These are phyloP conservation scores for Carallia brachiata DNA, from an alignment of 345 rosid species.

Conservation along the genomic window DNA sequence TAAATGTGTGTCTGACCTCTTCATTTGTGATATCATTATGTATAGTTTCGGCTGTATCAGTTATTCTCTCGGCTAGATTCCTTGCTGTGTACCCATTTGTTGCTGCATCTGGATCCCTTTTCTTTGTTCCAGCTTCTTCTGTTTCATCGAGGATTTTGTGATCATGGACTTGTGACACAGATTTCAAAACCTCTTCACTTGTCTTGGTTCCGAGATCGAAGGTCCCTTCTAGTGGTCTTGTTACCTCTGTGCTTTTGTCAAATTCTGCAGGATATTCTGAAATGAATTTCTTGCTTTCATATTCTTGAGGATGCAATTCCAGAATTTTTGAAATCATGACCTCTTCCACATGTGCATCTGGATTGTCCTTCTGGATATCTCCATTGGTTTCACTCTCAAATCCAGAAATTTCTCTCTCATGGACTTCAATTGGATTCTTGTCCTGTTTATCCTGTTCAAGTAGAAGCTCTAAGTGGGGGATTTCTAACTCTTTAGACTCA, in stretches of 20 bases:
- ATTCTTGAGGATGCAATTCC: slow-evolving; percentile 9
- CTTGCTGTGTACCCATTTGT: slow-evolving; percentile 14
- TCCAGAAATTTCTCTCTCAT: background rate
- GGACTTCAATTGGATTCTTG: slow-evolving; percentile 1
- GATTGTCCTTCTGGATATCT: background rate
- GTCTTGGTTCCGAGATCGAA: slow-evolving; percentile 6
- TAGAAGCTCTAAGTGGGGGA: slow-evolving; percentile 1
- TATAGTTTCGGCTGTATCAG: slow-evolving; percentile 21
- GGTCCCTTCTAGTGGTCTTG: slow-evolving; percentile 6
- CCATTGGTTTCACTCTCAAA: background rate
- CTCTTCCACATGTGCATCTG: slow-evolving; percentile 13
- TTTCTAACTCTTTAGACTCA: slow-evolving; percentile 23
- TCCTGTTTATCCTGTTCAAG: background rate
- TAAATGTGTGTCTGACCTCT: slow-evolving; percentile 22
- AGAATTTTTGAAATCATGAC: slow-evolving; percentile 3
- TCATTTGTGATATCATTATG: slow-evolving; percentile 33
- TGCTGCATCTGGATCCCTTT: slow-evolving; percentile 16
- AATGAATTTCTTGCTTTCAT: slow-evolving; percentile 11
- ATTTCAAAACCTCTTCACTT: slow-evolving; percentile 19
- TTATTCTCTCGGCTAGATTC: slow-evolving; percentile 13
- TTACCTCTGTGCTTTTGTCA: slow-evolving; percentile 10
- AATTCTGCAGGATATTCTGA: slow-evolving; percentile 13
- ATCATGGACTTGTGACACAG: background rate
- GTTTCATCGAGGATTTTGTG: slow-evolving; percentile 9
- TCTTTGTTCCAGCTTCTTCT: slow-evolving; percentile 21